Evolutionary conservation across 2,329 filamentous ascomycete genomes (phyloP), one percentile per base, ranked within the genome.

Genomic region (Neofusicoccum laricinum): DNA sequence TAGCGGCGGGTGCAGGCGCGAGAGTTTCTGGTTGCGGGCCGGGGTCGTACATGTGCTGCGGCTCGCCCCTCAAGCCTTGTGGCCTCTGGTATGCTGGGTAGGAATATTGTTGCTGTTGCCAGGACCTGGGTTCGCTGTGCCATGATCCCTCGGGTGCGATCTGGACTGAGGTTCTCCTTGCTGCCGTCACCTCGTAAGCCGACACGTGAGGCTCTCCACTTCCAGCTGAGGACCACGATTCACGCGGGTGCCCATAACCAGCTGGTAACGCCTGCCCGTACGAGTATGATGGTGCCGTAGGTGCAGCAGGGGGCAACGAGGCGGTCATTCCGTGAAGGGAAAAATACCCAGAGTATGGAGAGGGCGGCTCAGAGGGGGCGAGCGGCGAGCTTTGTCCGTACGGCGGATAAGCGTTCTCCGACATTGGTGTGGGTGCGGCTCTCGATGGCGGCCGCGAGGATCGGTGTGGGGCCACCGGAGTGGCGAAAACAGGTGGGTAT

Each of bases 291-390:
- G 41, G 40, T 19, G 17, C 36, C 30, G 30, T 32, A 14, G 51
- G 51, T 12, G 46, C 21, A 14, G 50, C 21, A 6, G 32, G 43
- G 11, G 63, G 63, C 12, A 59, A 34, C 5, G 63, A 64, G 4
- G 63, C 38, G 2, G 51, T 59, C 36, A 59, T 57, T 4, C 34
- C 38, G 30, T 58, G 51, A 19, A 59, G 48, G 36, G 51, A 43
- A 21, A 64, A 64, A 45, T 64, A 64, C 8, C 53, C 21, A 8
- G 62, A 34, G 41, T 64, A 64, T 2, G 63, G 63, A 14, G 63
- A 64, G 17, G 45, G 21, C 6, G 53, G 63, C 32, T 64, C 51
- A 7, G 63, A 45, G 4, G 36, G 45, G 6, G 48, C 21, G n/a
- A 64, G 53, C 3, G 63, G 63, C 3, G 63, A 64, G 7, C 3